Conservation (phyloP, 768 basidiomycete genomes). For the Postia placenta region DNA sequence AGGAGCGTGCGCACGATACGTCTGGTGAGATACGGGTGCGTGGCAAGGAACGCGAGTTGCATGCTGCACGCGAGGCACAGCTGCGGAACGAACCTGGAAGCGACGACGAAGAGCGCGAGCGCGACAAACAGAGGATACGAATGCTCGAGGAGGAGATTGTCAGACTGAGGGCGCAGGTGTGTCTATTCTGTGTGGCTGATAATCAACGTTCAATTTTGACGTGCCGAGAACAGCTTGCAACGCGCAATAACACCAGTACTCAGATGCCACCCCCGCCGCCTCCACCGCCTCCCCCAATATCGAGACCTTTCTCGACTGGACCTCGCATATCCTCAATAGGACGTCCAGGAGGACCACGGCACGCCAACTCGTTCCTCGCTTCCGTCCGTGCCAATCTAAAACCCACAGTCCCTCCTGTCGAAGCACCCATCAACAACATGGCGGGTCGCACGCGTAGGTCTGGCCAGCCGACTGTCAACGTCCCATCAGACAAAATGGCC, state of each 20-base stretch:
- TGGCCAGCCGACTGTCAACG: constrained; percentile 64
- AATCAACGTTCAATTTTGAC: neutral
- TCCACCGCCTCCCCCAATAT: constrained; percentile 26
- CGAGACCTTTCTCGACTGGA: constrained; percentile 11
- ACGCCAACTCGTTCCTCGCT: constrained; percentile 36
- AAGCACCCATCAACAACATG: constrained; percentile 57
- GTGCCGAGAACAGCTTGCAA: constrained; percentile 1
- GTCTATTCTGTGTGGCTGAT: neutral
- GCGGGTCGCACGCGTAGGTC: constrained; percentile 34
- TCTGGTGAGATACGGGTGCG: constrained; percentile 43
- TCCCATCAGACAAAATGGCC: constrained; percentile 77
- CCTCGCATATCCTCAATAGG: no score
- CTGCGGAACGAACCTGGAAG: constrained; percentile 31
- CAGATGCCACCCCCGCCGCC: constrained; percentile 38
- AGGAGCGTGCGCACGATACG: constrained; percentile 28
- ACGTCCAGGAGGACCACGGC: neutral
- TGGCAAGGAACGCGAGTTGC: constrained; percentile 60
- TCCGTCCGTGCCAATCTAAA: constrained; percentile 64
- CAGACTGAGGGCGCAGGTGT: constrained; percentile 47
- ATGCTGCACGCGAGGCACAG: constrained; percentile 48
- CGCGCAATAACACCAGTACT: neutral
- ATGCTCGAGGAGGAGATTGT: constrained; percentile 62
- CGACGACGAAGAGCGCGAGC: constrained; percentile 39
- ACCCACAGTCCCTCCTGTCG: constrained; percentile 47
- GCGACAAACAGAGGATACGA: constrained; percentile 59